Base-by-base conservation (phyloP, 169 alveolate genomes). In the Plasmodium gaboni region DNA sequence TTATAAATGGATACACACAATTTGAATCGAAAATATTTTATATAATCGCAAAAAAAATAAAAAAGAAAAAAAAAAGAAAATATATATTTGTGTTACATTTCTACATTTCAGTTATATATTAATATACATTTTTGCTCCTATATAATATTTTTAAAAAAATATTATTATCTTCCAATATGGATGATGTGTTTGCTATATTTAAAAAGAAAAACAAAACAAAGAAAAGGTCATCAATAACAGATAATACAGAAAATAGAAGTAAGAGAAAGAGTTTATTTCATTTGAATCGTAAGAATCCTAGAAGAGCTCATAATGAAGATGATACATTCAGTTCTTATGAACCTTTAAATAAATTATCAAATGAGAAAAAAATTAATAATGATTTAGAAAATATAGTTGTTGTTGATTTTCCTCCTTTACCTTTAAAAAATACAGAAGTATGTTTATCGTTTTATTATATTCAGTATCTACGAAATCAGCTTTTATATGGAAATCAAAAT, bases 251-350 rank as follows among this genome's bases (percentile, higher is more conserved):
- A 78, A 51, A 32, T 8, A 53, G 9, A 78, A 78, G 63, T 64
- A 76, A 78, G 15, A 65, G 22, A 50, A 78, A 55, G 61, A 51
- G 73, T 44, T 60, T 73, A 59, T 70, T 86, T 46, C 22, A 86
- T 32, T 50, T 71, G 48, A 72, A 86, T 53, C 42, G 87, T 13
- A 86, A 69, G 26, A 86, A 57, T 8, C 74, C 86, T 12, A 70
- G 92, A 86, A 64, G 92, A 60, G 92, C 92, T 53, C 92, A 86
- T 73, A 69, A 86, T 65, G 87, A 70, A 71, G 92, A 86, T 46
- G 92, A 60, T 73, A 15, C 78, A 0, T 70, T 55, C 48, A 86
- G 38, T 71, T 55, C 60, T 53, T 48, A 70, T 32, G 19, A 42
- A 2, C 15, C 6, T 2, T 17, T 13, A n/a, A 42, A 8, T 50